Base-by-base conservation (phyloP, 2,329 filamentous ascomycete genomes). In the Cladorrhinum sp. region DNA sequence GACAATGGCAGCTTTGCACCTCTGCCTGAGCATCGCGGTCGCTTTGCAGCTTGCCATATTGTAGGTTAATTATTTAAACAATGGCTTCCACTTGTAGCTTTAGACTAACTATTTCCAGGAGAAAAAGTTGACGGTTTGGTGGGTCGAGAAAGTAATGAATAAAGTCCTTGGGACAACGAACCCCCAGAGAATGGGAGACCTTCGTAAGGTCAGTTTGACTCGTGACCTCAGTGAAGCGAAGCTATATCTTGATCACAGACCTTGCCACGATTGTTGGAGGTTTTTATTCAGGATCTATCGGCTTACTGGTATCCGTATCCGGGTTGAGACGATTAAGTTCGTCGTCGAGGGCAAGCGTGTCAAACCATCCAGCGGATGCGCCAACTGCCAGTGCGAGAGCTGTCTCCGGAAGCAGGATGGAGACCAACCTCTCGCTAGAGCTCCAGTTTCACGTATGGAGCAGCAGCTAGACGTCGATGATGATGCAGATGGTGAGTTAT, bases 111-210 rank as follows among this genome's bases (percentile, higher is more conserved):
- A 0, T 24, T 50, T 10, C 12, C 24, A 65, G 66, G 64, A 68
- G 10, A 67, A 68, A 9, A 61, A 67, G 12, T 10, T 68, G 0
- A 59, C 62, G 0, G 41, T 60, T 0, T 62, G 56, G 22, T 67
- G 64, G 64, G 48, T 66, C 1, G n/a, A 61, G 20, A 56, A 64
- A 5, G 18, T 61, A 0, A 32, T 66, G 0, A 54, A 60, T 2
- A 56, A 59, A 12, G 23, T 53, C 0, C 54, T 66, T 1, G 1
- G 48, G 5, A 64, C 63, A 0, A 55, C 51, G 0, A 62, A 67
- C 9, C 10, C 62, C 2, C 24, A 8, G 1, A 57, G 61, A 2
- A 38, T 65, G 5, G 2, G 2, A 0, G 63, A 68, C 7, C 27
- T 67, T 0, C 57, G 55, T 1, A 20, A 36, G 0, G n/a, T 50